phyloP scores from a whole-genome alignment of 192 early-diverging fungal species.

The Funneliformis mosseae region DNA sequence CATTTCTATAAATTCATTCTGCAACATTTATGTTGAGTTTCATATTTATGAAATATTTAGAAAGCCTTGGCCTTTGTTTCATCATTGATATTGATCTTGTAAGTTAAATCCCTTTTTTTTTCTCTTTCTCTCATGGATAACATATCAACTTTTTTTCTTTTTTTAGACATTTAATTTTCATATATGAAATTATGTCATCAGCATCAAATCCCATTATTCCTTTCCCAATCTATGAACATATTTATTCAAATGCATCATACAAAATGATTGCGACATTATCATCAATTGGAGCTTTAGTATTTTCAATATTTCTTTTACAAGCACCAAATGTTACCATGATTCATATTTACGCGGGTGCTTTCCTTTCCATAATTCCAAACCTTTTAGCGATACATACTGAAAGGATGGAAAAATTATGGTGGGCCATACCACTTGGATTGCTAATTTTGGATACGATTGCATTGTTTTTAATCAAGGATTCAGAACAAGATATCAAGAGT shows the following conservation, averaged over 20 bases:
- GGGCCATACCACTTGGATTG: slow-evolving; percentile 26
- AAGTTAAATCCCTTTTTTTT: neutral
- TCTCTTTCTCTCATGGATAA: neutral
- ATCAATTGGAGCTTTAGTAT: slow-evolving; percentile 2
- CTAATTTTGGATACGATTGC: slow-evolving; percentile 8
- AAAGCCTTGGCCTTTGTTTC: slow-evolving; percentile 11
- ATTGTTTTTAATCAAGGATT: slow-evolving; percentile 20
- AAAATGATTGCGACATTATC: slow-evolving; percentile 23
- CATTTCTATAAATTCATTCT: no score
- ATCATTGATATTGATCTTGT: neutral
- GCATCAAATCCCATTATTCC: neutral
- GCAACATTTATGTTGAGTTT: no score
- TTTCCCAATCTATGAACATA: neutral
- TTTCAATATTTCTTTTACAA: slow-evolving; percentile 24
- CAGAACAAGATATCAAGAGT: slow-evolving; percentile 9
- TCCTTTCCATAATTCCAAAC: slow-evolving; percentile 8
- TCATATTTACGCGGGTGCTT: slow-evolving; percentile 3
- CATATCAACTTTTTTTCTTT: neutral
- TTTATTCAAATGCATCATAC: slow-evolving; percentile 13
- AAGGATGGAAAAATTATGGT: slow-evolving; percentile 27
- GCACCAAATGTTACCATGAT: slow-evolving; percentile 7
- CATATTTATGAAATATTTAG: neutral
- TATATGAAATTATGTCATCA: neutral
- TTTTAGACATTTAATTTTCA: slow-evolving; percentile 3
- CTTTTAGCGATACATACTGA: neutral